phyloP scores from a whole-genome alignment of 768 basidiomycete species.

The Kwoniella shandongensis region DNA sequence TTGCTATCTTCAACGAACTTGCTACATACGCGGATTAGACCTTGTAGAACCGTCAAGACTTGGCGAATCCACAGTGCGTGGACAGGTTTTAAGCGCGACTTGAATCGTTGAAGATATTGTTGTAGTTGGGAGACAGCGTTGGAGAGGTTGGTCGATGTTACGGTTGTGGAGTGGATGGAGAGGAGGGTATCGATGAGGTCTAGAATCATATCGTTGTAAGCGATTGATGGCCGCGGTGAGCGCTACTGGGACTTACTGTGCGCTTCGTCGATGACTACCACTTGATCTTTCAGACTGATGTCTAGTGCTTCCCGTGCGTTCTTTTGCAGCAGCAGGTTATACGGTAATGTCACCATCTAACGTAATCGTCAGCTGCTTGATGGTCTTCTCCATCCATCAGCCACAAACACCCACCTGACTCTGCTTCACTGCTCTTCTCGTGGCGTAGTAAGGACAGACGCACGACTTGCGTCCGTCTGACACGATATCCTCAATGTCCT shows the following conservation, averaged over 20 bases:
- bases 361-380: constrained; percentile 1
- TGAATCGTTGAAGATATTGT: constrained; percentile 74
- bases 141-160: constrained; percentile 63
- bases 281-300: constrained; percentile 77
- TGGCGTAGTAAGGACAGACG: constrained; percentile 91
- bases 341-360: constrained; percentile 87
- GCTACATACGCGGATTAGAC: constrained; percentile 63
- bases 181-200: constrained; percentile 88
- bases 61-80: constrained; percentile 81
- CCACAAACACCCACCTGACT: constrained; percentile 73
- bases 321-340: constrained; percentile 83
- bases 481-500: constrained; percentile 93
- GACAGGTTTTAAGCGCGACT: constrained; percentile 66
- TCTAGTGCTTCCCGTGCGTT: constrained; percentile 81
- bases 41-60: constrained; percentile 69
- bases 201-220: too few species aligned
- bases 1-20: constrained; percentile 11
- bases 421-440: constrained; percentile 79
- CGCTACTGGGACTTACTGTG: constrained; percentile 66
- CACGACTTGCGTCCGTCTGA: constrained; percentile 65
- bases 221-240: too few species aligned
- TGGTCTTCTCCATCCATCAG: background rate
- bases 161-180: constrained; percentile 71
- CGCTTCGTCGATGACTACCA: constrained; percentile 92
- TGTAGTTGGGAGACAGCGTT: constrained; percentile 72